Evolutionary conservation across 495 filamentous ascomycete species (phyloP), one percentile per base, ranked within the genome.

Genomic region (Ascodesmis nigricans): DNA sequence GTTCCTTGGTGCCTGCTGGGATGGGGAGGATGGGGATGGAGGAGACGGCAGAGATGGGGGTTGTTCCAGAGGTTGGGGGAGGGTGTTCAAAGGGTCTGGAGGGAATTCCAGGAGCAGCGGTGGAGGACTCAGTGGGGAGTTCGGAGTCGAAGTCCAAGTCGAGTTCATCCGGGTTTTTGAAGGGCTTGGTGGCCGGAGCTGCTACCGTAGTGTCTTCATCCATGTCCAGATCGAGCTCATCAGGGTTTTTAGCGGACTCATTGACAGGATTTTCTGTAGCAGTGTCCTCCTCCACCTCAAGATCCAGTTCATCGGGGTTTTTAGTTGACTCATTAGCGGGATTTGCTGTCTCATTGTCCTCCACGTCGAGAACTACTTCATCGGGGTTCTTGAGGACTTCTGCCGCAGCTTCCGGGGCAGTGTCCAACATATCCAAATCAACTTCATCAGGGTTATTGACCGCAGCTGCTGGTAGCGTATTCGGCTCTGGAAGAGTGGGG

Each of bases 121-220:
- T 18, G 33, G 24, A 8, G 39, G 11, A 5, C 21, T 6, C 42
- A 42, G 8, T 59, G 55, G 10, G 58, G n/a, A n/a, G n/a, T n/a
- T n/a, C 60, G 13, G 65, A 62, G 31, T 72, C 63, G n/a, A 65
- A 41, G 31, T 63, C 64, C 9, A 71, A 52, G 28, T 64, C 57
- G 13, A 66, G 68, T 36, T 69, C 61, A 21, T 66, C 63, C 3
- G 47, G 31, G 33, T 67, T 68, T 39, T 48, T 39, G 17, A 34
- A 11, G 3, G 39, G 27, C 9, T 29, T 25, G 16, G 39, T 21
- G n/a, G 33, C 16, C 22, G 37, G 14, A 5, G 30, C 9, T 28
- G 31, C 35, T 4, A 50, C 56, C 14, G 15, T 21, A 0, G 21
- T 22, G 4, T 20, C 39, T 3, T 21, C 26, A n/a, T 49, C 39